These are phyloP conservation scores for Ophiostoma ips DNA, from an alignment of 2,329 filamentous ascomycete genomes.

Conservation along the genomic window DNA sequence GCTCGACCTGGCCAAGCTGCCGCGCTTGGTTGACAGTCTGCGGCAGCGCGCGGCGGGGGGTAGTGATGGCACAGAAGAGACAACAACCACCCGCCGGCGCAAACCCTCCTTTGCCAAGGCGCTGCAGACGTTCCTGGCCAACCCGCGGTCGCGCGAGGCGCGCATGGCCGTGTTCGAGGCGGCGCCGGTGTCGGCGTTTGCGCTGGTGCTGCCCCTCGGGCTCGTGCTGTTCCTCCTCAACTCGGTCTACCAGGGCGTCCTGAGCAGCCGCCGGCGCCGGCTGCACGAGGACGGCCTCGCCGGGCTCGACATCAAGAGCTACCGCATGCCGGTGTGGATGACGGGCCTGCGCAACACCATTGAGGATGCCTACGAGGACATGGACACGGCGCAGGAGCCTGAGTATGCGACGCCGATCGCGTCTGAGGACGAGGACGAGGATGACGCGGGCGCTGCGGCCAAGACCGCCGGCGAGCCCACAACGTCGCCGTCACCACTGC, in stretches of 20 bases:
- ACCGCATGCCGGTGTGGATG: slow-evolving; percentile 63
- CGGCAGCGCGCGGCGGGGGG: no score
- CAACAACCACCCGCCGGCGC: neutral
- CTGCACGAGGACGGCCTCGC: slow-evolving; percentile 60
- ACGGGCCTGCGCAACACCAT: slow-evolving; percentile 62
- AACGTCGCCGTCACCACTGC: slow-evolving; percentile 2
- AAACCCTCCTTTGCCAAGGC: neutral
- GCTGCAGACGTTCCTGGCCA: slow-evolving; percentile 5
- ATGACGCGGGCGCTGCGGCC: neutral
- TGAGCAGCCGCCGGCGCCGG: slow-evolving; percentile 59
- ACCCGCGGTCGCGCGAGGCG: slow-evolving; percentile 9
- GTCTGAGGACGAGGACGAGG: neutral
- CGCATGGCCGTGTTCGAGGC: slow-evolving; percentile 7
- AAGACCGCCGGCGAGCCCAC: slow-evolving; percentile 4
- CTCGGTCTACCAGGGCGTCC: slow-evolving; percentile 60
- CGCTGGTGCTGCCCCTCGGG: slow-evolving; percentile 61
- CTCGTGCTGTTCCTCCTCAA: slow-evolving; percentile 60
- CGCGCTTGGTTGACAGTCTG: neutral
- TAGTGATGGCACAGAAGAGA: neutral
- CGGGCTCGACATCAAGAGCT: slow-evolving; percentile 53
- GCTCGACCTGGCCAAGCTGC: slow-evolving; percentile 20
- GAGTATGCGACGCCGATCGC: slow-evolving; percentile 53
- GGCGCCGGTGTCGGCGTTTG: slow-evolving; percentile 45
- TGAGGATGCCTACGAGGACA: slow-evolving; percentile 62
- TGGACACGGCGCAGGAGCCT: slow-evolving; percentile 54